Evolutionary conservation across 1,139 yeast genomes (phyloP).

Genomic region (Blastobotrys aristatus): DNA sequence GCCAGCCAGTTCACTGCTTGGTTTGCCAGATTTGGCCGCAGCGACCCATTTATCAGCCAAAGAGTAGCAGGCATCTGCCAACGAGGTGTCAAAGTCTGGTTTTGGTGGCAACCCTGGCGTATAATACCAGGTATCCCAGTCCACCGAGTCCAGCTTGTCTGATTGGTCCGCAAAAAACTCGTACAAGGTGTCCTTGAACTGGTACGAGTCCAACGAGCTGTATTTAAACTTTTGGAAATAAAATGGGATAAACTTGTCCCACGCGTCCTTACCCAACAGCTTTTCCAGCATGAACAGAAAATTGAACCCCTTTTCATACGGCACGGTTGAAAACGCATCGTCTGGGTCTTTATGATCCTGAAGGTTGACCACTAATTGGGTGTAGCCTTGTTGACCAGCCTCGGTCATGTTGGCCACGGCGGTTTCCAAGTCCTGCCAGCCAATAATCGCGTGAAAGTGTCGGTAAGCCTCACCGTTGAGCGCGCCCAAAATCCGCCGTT

Average conservation of each 20-base stretch:
- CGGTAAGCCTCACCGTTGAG: conserved; percentile 73
- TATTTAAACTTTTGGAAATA: conserved; percentile 69
- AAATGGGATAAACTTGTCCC: conserved; percentile 74
- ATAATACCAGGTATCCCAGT: conserved; percentile 82
- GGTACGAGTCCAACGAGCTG: conserved; percentile 71
- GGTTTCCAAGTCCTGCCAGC: conserved; percentile 77
- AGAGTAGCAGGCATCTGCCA: conserved; percentile 66
- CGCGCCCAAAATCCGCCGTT: conserved; percentile 73
- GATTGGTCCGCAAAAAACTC: conserved; percentile 46
- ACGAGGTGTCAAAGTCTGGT: conserved; percentile 70
- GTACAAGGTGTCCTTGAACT: conserved; percentile 71
- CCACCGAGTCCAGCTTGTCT: conserved; percentile 55
- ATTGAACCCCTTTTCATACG: conserved; percentile 87
- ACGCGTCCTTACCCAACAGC: conserved; percentile 56
- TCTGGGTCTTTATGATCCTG: conserved; percentile 70
- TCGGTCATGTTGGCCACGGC: conserved; percentile 59
- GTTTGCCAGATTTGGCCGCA: conserved; percentile 30
- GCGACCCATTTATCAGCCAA: conserved; percentile 64
- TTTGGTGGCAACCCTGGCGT: conserved; percentile 86
- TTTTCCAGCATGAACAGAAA: conserved; percentile 69
- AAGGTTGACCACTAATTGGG: conserved; percentile 65
- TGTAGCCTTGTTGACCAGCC: conserved; percentile 45
- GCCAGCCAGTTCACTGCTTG: conserved; percentile 24
- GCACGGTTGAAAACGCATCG: conserved; percentile 81
- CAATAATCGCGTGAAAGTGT: conserved; percentile 78